Percentiles rank a stretch among this genome's conserved stretches.
Conservation (phyloP, 78 protist species). For the Acrasis kona region DNA sequence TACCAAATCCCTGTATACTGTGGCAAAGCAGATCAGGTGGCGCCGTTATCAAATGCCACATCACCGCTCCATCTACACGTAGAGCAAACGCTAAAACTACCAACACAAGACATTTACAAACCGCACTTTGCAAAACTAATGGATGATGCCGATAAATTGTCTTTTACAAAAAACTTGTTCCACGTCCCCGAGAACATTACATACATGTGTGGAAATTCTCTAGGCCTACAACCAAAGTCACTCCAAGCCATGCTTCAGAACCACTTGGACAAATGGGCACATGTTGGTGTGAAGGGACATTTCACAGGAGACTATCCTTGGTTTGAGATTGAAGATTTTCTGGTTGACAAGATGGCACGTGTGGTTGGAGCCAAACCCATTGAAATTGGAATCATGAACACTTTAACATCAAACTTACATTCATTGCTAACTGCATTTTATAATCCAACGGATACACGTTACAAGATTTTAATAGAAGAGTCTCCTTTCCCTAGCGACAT, state of each 20-base stretch:
- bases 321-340: slow-evolving; percentile 58
- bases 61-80: no score
- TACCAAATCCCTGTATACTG: no score
- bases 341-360: slow-evolving; percentile 15
- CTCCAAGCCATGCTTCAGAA: slow-evolving; percentile 20
- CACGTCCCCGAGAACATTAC: slow-evolving; percentile 24
- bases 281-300: slow-evolving; percentile 39
- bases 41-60: no score
- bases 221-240: slow-evolving; percentile 71
- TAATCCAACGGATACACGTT: slow-evolving; percentile 51
- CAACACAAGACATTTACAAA: no score
- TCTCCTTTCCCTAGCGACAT: slow-evolving; percentile 89
- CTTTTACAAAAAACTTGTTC: not conserved
- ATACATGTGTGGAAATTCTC: slow-evolving; percentile 77
- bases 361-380: slow-evolving; percentile 31
- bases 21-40: no score
- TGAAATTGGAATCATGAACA: slow-evolving; percentile 73
- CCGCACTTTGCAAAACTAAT: no score
- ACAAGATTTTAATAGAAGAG: slow-evolving; percentile 73
- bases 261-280: slow-evolving; percentile 38
- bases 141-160: no score
- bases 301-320: slow-evolving; percentile 55
- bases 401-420: slow-evolving; percentile 83
- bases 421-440: slow-evolving; percentile 70
- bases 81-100: no score